A percentile compares a stretch with the other conserved stretches of the same genome.
phyloP scores from a whole-genome alignment of 345 rosid species.

The Aquilaria sinensis region DNA sequence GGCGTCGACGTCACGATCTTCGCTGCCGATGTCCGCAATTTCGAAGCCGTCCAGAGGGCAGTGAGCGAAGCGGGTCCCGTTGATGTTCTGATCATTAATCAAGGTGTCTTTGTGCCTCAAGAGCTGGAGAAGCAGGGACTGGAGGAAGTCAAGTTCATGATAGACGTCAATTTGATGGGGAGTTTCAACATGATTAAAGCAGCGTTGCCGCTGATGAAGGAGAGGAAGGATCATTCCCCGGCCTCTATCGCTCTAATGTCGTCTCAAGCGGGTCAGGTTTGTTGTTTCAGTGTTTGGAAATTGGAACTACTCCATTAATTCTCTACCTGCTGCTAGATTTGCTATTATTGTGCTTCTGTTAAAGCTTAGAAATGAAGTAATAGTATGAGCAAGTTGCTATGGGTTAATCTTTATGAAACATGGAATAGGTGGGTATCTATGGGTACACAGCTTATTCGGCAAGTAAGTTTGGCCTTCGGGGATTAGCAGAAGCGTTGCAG shows the following conservation, averaged over 20 bases:
- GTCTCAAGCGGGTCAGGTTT: conserved; percentile 88
- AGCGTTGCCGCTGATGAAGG: conserved; percentile 66
- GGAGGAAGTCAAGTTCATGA: conserved; percentile 66
- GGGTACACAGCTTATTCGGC: conserved; percentile 88
- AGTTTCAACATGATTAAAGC: conserved; percentile 79
- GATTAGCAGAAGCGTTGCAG: conserved; percentile 83
- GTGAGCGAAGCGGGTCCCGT: conserved; percentile 50
- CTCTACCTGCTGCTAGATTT: neutral
- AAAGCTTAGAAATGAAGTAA: no score
- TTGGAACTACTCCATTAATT: neutral
- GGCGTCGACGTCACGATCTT: conserved; percentile 61
- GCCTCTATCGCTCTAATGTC: conserved; percentile 66
- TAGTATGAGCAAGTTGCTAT: no score
- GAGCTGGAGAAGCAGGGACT: conserved; percentile 55
- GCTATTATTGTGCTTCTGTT: no score
- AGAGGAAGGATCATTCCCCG: conserved; percentile 40
- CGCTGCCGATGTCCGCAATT: conserved; percentile 76
- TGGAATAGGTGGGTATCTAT: conserved; percentile 62
- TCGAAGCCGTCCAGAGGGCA: conserved; percentile 43
- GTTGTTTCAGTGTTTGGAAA: neutral
- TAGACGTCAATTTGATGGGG: conserved; percentile 77
- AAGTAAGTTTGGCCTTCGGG: conserved; percentile 72
- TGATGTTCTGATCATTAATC: conserved; percentile 74
- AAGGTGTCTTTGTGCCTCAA: conserved; percentile 55
- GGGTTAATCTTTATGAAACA: no score